Base-by-base conservation (phyloP, 225 moss, liverwort and hornwort genomes). In the Ulota crispa region DNA sequence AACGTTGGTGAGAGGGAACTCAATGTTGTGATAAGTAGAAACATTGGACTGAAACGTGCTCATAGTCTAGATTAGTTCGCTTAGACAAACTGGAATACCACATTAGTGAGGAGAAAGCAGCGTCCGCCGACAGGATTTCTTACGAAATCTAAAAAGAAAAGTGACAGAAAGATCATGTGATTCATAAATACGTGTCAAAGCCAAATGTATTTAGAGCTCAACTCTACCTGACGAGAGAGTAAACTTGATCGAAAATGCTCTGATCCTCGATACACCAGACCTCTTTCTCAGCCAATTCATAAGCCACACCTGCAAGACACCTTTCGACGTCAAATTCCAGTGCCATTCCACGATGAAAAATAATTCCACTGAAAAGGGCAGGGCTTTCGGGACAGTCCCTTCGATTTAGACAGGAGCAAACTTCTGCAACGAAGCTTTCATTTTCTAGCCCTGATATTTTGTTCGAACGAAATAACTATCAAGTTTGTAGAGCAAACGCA, bases 261-360 rank as follows among this genome's bases (percentile, higher is more conserved):
- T 96, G 96, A 76, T 94, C 94, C 83, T 92, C 88, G 63, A 99
- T 92, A 55, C 94, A 93, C 41, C 89, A 82, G 62, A 99, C 94
- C 55, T 99, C 94, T 66, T 93, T 94, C 72, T 94, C 89, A 34
- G 93, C 93, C 83, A 99, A 84, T 80, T 96, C 92, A 65, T 87
- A 85, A 34, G 88, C 82, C 60, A 96, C 84, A 75, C 83, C 99
- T 99, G 92, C 72, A 59, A 72, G 30, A 53, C 69, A 68, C 34
- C 47, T 73, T 68, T 50, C 45, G 9, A 57, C 37, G 47, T 78
- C 65, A 78, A 68, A 42, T 77, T 70, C 64, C 36, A 72, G 55
- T 73, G 23, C 42, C 69, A 68, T 67, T 47, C 73, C 54, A 37
- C 61, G 61, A 53, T 31, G 68, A 45, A 16, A 55, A 77, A 23